Base-by-base conservation (phyloP, 78 protist species). In the Dictyostelium capitatum region DNA sequence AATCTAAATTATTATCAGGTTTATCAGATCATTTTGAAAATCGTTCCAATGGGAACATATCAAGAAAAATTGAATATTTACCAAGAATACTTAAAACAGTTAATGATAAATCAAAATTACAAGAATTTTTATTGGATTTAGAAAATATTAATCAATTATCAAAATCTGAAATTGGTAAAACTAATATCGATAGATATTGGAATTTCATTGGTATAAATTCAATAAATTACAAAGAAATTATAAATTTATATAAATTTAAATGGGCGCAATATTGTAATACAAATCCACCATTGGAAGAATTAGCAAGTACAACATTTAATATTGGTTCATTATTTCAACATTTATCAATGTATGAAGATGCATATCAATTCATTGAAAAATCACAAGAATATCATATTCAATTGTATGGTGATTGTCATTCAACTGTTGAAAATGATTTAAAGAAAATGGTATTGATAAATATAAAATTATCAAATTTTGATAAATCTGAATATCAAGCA, bases 281-380 rank as follows among this genome's bases (percentile, higher is more conserved):
- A 6, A n/a, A n/a, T 19, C 79, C 93, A 32, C 93, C 93, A 48
- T 43, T 87, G 32, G 79, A 87, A 51, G 93, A 74, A 23, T 54
- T 59, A 4, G 41, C 93, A 15, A 41, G 8, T 1, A 48, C 56
- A 1, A 57, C 79, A 19, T 75, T 12, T 23, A 32, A 43, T 47
- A 19, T 87, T 12, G 93, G 84, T 28, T 32, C 32, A 0, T 51
- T 87, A 20, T 77, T 87, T 59, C 84, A 87, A 12, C 70, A 47
- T 51, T 82, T 87, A 37, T 87, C 93, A 28, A 59, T 65, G 69
- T 87, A 87, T 43, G 93, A 87, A 6, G 77, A 64, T 15, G 83
- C 93, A 0, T 62, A 20, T 57, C 5, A 19, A 14, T 14, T 87
- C 47, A 17, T 87, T 7, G 93, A 87, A 1, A 56, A 23, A 14